Base-by-base conservation (phyloP, 2,329 filamentous ascomycete genomes). In the Neofusicoccum kwambonambiense region DNA sequence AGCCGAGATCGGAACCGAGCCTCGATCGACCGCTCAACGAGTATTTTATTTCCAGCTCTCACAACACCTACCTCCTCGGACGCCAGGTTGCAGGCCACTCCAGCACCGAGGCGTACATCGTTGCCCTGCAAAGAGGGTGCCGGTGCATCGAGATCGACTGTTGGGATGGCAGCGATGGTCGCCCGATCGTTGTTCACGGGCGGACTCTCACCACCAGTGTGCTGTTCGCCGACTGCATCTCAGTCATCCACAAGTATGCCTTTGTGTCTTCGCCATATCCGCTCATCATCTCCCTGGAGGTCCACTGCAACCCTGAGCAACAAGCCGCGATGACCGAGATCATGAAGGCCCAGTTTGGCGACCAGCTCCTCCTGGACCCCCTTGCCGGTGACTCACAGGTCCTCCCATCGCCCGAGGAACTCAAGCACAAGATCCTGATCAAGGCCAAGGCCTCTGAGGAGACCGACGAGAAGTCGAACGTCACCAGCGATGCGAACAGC, bases 91-190 rank as follows among this genome's bases (percentile, higher is more conserved):
- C 89, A 11, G 94, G 94, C 34, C 87, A 91, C 50, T 97, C 95
- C 1, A 98, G 93, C 73, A 91, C 96, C 2, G 95, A 99, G 77
- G 93, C 93, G 49, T 99, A 99, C 79, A 96, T 98, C 70, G 88
- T 89, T 8, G 92, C 93, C 3, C 84, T 99, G 6, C 89, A 91
- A 68, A 90, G 91, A 66, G 93, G 93, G 8, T 99, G 95, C 75
- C 90, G 95, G 57, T 98, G 95, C 76, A 89, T 99, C 51, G 95
- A 99, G 79, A 92, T 99, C 61, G 95, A 99, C 78, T 98, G 94
- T 78, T 99, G 95, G 95, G 93, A 99, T 77, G 95, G 95, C 15
- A 85, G 87, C 61, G 90, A 97, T 74, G 92, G 92, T 44, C 87
- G 92, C 71, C 95, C 95, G 0, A 87, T 93, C 62, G 95, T 99